phyloP scores from a whole-genome alignment of 345 rosid genomes.

The Euphorbia tirucalli region DNA sequence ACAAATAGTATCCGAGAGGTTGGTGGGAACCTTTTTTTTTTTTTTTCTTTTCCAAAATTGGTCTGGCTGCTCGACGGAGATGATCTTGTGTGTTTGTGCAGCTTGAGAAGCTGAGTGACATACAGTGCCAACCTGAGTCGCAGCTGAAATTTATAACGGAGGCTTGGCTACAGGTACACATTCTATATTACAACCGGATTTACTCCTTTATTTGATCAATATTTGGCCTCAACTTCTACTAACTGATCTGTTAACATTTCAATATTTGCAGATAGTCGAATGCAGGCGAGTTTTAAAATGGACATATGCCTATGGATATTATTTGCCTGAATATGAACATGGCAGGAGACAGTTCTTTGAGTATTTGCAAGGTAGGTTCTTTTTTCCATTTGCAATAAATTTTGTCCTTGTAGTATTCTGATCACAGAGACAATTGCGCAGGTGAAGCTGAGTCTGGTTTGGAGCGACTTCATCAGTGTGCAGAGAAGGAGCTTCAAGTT shows the following conservation, averaged over 20 bases:
- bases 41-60: neutral
- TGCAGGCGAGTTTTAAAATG: constrained; percentile 87
- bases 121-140: constrained; percentile 36
- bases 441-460: constrained; percentile 90
- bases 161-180: constrained; percentile 37
- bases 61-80: neutral
- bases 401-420: constrained; percentile 9
- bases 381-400: constrained; percentile 9
- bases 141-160: constrained; percentile 36
- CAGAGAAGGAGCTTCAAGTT: constrained; percentile 72
- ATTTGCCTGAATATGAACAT: constrained; percentile 69
- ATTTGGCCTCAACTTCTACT: neutral
- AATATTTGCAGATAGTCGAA: constrained; percentile 58
- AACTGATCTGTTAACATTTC: constrained; percentile 7
- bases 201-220: neutral
- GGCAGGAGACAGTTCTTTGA: constrained; percentile 77
- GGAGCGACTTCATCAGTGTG: constrained; percentile 88
- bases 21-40: neutral
- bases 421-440: constrained; percentile 23
- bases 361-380: constrained; percentile 66
- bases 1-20: neutral
- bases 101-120: constrained; percentile 39
- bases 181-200: neutral
- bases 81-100: constrained; percentile 4
- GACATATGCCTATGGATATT: constrained; percentile 87